Percentiles rank a stretch among this genome's conserved stretches.
Evolutionary conservation across 2,329 filamentous ascomycete species (phyloP).

Genomic region (Seiridium cupressi): DNA sequence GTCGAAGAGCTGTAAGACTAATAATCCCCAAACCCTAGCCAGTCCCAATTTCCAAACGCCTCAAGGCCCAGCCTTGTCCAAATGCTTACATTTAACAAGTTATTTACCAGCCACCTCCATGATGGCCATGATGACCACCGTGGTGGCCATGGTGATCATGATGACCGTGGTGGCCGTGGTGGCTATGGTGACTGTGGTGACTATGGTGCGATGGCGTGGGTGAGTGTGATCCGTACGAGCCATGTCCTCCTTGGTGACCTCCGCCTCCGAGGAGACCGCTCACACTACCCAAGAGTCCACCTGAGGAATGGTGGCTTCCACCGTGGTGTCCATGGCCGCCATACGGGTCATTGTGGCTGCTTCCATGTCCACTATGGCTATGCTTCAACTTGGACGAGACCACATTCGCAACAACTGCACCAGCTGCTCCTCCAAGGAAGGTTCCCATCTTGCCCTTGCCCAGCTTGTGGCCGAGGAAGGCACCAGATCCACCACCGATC

Average conservation of each 20-base stretch:
- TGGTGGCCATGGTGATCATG: conserved; percentile 12
- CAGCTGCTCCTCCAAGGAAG: conserved; percentile 49
- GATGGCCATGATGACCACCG: conserved; percentile 11
- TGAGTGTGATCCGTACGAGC: neutral
- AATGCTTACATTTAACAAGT: neutral
- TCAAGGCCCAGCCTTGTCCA: neutral
- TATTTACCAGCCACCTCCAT: neutral
- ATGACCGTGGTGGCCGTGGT: conserved; percentile 5
- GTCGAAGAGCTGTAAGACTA: too few relatives aligned
- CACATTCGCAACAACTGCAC: conserved; percentile 54
- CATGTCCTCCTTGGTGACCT: conserved; percentile 7
- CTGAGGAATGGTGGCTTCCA: conserved; percentile 13
- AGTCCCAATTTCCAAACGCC: neutral
- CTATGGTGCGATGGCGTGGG: conserved; percentile 5
- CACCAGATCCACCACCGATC: conserved; percentile 51
- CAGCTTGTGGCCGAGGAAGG: conserved; percentile 51
- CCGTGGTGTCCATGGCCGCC: conserved; percentile 11
- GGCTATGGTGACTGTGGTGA: conserved; percentile 11
- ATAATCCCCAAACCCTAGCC: too few relatives aligned
- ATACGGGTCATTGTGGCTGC: conserved; percentile 4
- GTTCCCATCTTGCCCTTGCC: conserved; percentile 53
- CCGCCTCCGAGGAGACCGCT: conserved; percentile 15
- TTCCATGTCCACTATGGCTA: conserved; percentile 10
- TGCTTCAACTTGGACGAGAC: conserved; percentile 39
- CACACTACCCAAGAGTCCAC: conserved; percentile 20